Evolutionary conservation across 768 basidiomycete species (phyloP).

Genomic region (Suillus americanus): DNA sequence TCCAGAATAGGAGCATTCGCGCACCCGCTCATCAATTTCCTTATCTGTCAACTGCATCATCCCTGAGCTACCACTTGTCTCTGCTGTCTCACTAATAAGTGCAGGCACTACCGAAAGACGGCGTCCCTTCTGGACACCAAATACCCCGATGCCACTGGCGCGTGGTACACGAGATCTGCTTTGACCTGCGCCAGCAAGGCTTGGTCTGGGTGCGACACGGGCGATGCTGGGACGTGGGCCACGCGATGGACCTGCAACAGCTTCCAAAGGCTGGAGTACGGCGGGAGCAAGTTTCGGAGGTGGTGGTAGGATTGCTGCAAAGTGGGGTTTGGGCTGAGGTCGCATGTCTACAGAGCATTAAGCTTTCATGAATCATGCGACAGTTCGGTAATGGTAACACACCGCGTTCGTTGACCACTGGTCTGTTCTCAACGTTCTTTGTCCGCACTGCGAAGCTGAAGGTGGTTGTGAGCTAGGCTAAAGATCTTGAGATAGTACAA

Average conservation of each 20-base stretch:
- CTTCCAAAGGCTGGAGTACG: conserved; percentile 40
- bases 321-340: conserved; percentile 58
- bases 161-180: conserved; percentile 31
- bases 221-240: conserved; percentile 21
- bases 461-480: conserved; percentile 12
- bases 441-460: conserved; percentile 76
- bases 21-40: conserved; percentile 75
- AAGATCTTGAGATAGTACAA: conserved; percentile 18
- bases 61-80: conserved; percentile 4
- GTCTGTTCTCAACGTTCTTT: conserved; percentile 84
- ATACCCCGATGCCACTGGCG: conserved; percentile 26
- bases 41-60: conserved; percentile 50
- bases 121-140: conserved; percentile 13
- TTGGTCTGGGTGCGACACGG: conserved; percentile 1
- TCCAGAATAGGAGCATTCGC: conserved; percentile 17
- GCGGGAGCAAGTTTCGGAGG: conserved; percentile 47
- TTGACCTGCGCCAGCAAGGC: conserved; percentile 4
- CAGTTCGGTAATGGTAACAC: conserved; percentile 16
- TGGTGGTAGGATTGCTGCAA: conserved; percentile 57
- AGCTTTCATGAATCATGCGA: background rate
- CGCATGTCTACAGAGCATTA: conserved; percentile 47
- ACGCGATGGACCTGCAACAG: conserved; percentile 18
- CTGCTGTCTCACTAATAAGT: conserved; percentile 18
- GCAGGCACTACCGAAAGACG: conserved; percentile 18
- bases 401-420: conserved; percentile 78